Percentiles rank a stretch among this genome's conserved stretches.
Evolutionary conservation across 2,329 filamentous ascomycete species (phyloP).

Genomic region (Hawksworthiomyces lignivorus): DNA sequence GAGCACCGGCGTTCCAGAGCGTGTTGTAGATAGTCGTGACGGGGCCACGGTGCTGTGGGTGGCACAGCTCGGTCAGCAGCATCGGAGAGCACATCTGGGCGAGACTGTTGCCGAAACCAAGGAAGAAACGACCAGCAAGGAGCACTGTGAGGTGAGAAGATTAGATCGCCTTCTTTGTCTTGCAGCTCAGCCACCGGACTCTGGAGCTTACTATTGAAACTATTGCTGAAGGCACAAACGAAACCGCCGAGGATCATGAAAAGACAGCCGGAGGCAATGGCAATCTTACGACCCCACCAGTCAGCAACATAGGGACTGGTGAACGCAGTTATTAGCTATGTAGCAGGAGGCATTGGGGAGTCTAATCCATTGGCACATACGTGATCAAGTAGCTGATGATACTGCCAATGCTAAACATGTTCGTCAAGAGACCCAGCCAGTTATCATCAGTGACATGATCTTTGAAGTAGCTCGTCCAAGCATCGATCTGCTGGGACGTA

Average conservation of each 20-base stretch:
- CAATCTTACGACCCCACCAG: slow-evolving; percentile 32
- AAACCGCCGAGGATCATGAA: slow-evolving; percentile 39
- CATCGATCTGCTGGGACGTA: slow-evolving; percentile 49
- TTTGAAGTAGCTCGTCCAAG: slow-evolving; percentile 45
- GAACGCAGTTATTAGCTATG: too few relatives aligned
- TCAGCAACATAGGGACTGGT: slow-evolving; percentile 37
- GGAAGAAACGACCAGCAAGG: slow-evolving; percentile 51
- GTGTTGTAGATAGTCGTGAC: slow-evolving; percentile 62
- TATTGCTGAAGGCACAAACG: slow-evolving; percentile 34
- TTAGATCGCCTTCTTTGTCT: neutral
- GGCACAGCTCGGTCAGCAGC: slow-evolving; percentile 57
- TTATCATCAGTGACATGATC: slow-evolving; percentile 30
- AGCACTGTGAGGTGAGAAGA: slow-evolving; percentile 34
- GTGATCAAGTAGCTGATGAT: slow-evolving; percentile 39
- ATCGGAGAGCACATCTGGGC: slow-evolving; percentile 57
- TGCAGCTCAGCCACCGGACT: too few relatives aligned
- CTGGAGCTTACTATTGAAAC: slow-evolving; percentile 29
- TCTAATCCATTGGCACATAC: too few relatives aligned
- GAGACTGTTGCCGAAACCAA: slow-evolving; percentile 61
- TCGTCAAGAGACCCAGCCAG: slow-evolving; percentile 41
- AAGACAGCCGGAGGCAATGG: slow-evolving; percentile 35
- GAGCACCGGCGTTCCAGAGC: slow-evolving; percentile 47
- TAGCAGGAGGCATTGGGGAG: too few relatives aligned
- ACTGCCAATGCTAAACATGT: slow-evolving; percentile 45
- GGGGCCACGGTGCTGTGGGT: slow-evolving; percentile 59